A percentile compares a stretch with the other conserved stretches of the same genome.
These are phyloP conservation scores for Microdochium paspali DNA, from an alignment of 2,329 filamentous ascomycete genomes.

Conservation along the genomic window DNA sequence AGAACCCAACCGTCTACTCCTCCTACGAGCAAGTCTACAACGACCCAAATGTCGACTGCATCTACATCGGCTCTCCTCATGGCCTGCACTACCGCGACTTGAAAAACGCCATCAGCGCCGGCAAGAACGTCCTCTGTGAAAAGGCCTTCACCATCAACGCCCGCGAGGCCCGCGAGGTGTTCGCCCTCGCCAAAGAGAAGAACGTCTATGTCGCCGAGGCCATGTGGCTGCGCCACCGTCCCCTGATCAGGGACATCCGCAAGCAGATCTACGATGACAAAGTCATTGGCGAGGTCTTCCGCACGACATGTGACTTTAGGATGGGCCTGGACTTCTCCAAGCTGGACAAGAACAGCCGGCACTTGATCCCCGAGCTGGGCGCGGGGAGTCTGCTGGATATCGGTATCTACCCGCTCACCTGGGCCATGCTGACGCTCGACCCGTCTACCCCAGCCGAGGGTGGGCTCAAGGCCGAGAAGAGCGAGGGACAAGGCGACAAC, in stretches of 20 bases:
- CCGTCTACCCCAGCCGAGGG: slow-evolving; percentile 12
- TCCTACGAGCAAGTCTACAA: slow-evolving; percentile 28
- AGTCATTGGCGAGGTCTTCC: slow-evolving; percentile 25
- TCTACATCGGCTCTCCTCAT: slow-evolving; percentile 36
- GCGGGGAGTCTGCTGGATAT: slow-evolving; percentile 32
- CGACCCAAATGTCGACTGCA: slow-evolving; percentile 30
- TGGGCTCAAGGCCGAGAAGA: not conserved
- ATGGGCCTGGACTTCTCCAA: slow-evolving; percentile 23
- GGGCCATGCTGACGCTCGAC: slow-evolving; percentile 25
- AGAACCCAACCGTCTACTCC: slow-evolving; percentile 23
- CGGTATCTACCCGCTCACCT: slow-evolving; percentile 32
- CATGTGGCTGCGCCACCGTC: slow-evolving; percentile 34
- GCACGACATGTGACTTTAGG: slow-evolving; percentile 29
- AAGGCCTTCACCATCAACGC: slow-evolving; percentile 33
- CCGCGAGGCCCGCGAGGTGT: slow-evolving; percentile 26
- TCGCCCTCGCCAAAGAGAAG: slow-evolving; percentile 25
- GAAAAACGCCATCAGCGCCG: slow-evolving; percentile 29
- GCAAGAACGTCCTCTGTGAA: slow-evolving; percentile 35
- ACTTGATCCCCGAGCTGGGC: slow-evolving; percentile 27
- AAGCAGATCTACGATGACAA: slow-evolving; percentile 27
- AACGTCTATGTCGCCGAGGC: slow-evolving; percentile 35
- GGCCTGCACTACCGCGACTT: slow-evolving; percentile 32
- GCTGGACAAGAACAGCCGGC: slow-evolving; percentile 18
- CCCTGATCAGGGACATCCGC: slow-evolving; percentile 23
- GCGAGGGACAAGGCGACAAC: not conserved